Conservation (phyloP, 2,329 filamentous ascomycete species). For the Fusarium sterilihyphosum region DNA sequence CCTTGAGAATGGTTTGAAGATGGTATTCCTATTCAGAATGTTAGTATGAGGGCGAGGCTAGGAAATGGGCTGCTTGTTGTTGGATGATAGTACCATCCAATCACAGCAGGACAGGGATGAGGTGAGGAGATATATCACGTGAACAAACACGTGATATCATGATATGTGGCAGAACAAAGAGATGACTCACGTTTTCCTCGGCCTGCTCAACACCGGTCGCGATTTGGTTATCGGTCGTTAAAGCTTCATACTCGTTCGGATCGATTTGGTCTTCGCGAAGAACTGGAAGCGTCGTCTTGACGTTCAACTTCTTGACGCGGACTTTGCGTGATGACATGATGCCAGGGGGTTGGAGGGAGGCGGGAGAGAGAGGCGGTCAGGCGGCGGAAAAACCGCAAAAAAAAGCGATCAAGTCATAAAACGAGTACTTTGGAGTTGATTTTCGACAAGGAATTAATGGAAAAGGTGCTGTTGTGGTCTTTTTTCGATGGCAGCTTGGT, state of each 20-base stretch:
- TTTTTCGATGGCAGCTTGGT: slow-evolving; percentile 65
- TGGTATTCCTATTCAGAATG: slow-evolving; percentile 80
- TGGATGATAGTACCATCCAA: slow-evolving; percentile 31
- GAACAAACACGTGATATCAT: slow-evolving; percentile 60
- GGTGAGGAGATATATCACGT: slow-evolving; percentile 53
- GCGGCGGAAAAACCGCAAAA: slow-evolving; percentile 68
- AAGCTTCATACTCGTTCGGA: slow-evolving; percentile 83
- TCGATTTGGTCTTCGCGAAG: slow-evolving; percentile 93
- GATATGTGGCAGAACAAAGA: slow-evolving; percentile 42
- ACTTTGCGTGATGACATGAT: slow-evolving; percentile 75
- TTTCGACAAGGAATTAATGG: slow-evolving; percentile 61
- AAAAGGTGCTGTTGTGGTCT: slow-evolving; percentile 59
- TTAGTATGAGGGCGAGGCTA: slow-evolving; percentile 42
- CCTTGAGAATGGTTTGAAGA: slow-evolving; percentile 81
- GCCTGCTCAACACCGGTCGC: slow-evolving; percentile 97
- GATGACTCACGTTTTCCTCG: slow-evolving; percentile 89
- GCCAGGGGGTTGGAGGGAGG: slow-evolving; percentile 52
- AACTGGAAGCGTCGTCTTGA: slow-evolving; percentile 87
- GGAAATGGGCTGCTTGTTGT: background rate
- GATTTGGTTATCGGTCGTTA: slow-evolving; percentile 84
- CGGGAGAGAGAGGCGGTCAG: slow-evolving; percentile 51
- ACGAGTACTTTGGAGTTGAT: slow-evolving; percentile 63
- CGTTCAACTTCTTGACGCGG: slow-evolving; percentile 89
- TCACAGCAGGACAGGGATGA: background rate
- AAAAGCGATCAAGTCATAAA: slow-evolving; percentile 73